phyloP scores from a whole-genome alignment of 177 flowering plant species.

The Vitis hybrid region DNA sequence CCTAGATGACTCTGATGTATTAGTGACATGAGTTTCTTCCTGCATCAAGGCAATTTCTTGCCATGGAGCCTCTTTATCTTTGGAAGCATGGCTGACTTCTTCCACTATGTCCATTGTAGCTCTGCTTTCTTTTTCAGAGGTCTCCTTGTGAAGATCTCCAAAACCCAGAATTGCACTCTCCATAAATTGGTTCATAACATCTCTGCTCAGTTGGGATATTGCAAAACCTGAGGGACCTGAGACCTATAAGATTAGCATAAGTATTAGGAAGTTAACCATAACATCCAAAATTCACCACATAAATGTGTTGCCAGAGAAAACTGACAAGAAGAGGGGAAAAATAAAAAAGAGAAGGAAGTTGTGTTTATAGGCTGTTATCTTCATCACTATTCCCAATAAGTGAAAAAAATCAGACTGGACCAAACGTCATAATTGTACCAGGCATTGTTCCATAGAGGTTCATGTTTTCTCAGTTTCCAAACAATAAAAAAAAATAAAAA shows the following conservation, averaged over 20 bases:
- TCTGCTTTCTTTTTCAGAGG: slow-evolving; percentile 7
- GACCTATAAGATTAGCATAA: slow-evolving; percentile 33
- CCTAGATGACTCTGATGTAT: slow-evolving; percentile 17
- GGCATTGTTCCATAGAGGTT: too few species aligned
- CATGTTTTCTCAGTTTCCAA: too few species aligned
- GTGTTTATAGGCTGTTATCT: too few species aligned
- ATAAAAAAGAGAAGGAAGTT: too few species aligned
- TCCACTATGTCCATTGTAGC: slow-evolving; percentile 4
- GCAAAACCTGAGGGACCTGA: slow-evolving; percentile 24
- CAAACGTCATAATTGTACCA: too few species aligned
- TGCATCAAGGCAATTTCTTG: slow-evolving; percentile 15
- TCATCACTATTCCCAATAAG: too few species aligned
- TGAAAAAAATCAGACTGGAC: too few species aligned
- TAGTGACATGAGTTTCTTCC: slow-evolving; percentile 21
- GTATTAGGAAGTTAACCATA: not conserved
- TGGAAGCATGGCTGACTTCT: slow-evolving; percentile 13
- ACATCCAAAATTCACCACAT: not conserved
- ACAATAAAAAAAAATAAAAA: too few species aligned
- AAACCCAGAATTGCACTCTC: slow-evolving; percentile 15
- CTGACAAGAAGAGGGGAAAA: too few species aligned
- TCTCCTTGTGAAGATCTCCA: slow-evolving; percentile 15
- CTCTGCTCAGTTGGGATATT: slow-evolving; percentile 17
- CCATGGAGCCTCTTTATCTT: slow-evolving; percentile 13
- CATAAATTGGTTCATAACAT: slow-evolving; percentile 9
- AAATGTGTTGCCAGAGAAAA: too few species aligned